Conservation (phyloP, 768 basidiomycete species). For the Xerocomellus dryophilus region DNA sequence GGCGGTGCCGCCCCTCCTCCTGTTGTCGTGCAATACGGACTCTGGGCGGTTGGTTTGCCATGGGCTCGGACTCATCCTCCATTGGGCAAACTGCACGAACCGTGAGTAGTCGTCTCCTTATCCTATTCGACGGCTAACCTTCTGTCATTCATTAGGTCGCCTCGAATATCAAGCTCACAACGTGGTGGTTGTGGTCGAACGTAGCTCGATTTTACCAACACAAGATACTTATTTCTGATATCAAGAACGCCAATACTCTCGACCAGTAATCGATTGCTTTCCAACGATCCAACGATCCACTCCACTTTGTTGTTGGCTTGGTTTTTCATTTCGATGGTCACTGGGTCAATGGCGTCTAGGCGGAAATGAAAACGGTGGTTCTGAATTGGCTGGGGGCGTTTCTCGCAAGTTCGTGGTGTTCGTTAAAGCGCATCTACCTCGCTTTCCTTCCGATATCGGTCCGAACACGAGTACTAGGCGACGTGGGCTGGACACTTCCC, state of each 20-base stretch:
- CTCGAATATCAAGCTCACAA: background rate
- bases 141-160: background rate
- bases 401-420: background rate
- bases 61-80: background rate
- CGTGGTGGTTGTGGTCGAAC: background rate
- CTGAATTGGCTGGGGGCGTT: background rate
- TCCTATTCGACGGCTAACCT: background rate
- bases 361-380: background rate
- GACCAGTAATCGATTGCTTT: no score
- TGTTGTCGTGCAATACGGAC: background rate
- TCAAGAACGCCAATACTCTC: background rate
- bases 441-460: no score
- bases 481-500: background rate
- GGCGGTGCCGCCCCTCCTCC: background rate
- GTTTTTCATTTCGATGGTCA: no score
- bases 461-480: background rate
- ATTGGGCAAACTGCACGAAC: background rate
- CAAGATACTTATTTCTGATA: background rate
- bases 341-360: background rate
- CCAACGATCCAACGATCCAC: no score
- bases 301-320: no score
- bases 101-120: background rate
- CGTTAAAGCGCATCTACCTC: no score
- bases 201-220: background rate
- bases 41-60: background rate